phyloP scores from a whole-genome alignment of 1,284 basidiomycete species.

The Apiotrichum gracile region DNA sequence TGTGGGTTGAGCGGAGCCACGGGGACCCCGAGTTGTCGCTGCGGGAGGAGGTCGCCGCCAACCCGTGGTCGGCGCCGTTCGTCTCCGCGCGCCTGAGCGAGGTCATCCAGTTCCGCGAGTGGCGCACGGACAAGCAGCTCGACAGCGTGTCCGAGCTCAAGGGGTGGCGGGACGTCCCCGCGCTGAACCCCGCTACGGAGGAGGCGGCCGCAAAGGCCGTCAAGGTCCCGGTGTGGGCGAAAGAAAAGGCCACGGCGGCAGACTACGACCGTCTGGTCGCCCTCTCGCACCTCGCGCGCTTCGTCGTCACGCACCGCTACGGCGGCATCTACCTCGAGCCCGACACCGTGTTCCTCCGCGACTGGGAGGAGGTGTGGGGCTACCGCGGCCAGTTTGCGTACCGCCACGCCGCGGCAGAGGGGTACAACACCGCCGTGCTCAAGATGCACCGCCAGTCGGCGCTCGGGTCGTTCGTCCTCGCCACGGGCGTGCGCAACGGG shows the following conservation, averaged over 20 bases:
- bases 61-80: conserved; percentile 80
- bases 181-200: conserved; percentile 63
- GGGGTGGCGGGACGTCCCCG: conserved; percentile 63
- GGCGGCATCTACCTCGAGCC: conserved; percentile 83
- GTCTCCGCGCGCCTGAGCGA: conserved; percentile 72
- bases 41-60: conserved; percentile 61
- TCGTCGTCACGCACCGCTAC: conserved; percentile 75
- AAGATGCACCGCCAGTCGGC: conserved; percentile 76
- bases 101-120: conserved; percentile 75
- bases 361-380: conserved; percentile 86
- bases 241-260: conserved; percentile 10
- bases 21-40: too few relatives aligned
- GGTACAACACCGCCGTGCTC: conserved; percentile 81
- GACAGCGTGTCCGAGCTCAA: conserved; percentile 71
- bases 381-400: conserved; percentile 83
- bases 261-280: conserved; percentile 75
- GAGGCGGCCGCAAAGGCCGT: conserved; percentile 22
- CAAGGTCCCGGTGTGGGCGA: conserved; percentile 44
- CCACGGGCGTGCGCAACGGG: conserved; percentile 74
- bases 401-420: conserved; percentile 70
- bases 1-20: conserved; percentile 78
- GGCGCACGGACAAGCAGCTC: conserved; percentile 84
- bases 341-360: conserved; percentile 77
- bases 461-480: conserved; percentile 72
- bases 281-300: conserved; percentile 79